Base-by-base conservation (phyloP, 2,329 filamentous ascomycete species). In the Triangularia setosa region DNA sequence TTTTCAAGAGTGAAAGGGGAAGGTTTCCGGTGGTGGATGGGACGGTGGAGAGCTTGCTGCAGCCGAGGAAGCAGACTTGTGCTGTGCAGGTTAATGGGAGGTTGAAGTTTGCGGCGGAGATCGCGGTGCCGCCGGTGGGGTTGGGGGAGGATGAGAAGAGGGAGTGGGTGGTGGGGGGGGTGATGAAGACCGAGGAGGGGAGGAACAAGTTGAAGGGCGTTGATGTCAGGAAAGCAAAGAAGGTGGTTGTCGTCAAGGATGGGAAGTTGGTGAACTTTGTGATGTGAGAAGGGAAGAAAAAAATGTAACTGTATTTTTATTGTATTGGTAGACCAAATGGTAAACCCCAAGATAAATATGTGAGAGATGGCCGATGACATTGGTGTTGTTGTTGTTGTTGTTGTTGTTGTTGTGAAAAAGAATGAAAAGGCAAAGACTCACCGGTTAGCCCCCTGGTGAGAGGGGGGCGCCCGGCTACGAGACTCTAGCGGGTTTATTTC, bases 1-100 rank as follows among this genome's bases (percentile, higher is more conserved):
- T 83, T 62, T 82, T 83, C 69, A 62, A 68, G 44, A 70, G 74
- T 48, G 44, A 58, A 40, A 63, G 28, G 16, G 81, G 84, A 1
- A 73, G 75, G 0, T 95, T 91, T 79, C 91, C 90, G 0, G 73
- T 68, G 0, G 73, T 78, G 2, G 86, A 89, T 67, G 81, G 79
- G 25, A 81, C 81, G 57, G 70, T 81, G 62, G 21, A 55, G 9
- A 73, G 80, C 68, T 72, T 84, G 68, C 75, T 88, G 69, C 77
- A 83, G 70, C 76, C 82, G 61, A 76, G 81, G 67, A 79, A 76
- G 67, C 77, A 83, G 74, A 78, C 75, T 3, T 90, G 87, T 68
- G 89, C 89, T 0, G 87, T 96, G 16, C 90, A 93, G 72, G 78
- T 96, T 66, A 92, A 96, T 72, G 92, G 92, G n/a, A 93, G 90